Base-by-base conservation (phyloP, 371 early-diverging fungal genomes). In the Mortierella sp. region DNA sequence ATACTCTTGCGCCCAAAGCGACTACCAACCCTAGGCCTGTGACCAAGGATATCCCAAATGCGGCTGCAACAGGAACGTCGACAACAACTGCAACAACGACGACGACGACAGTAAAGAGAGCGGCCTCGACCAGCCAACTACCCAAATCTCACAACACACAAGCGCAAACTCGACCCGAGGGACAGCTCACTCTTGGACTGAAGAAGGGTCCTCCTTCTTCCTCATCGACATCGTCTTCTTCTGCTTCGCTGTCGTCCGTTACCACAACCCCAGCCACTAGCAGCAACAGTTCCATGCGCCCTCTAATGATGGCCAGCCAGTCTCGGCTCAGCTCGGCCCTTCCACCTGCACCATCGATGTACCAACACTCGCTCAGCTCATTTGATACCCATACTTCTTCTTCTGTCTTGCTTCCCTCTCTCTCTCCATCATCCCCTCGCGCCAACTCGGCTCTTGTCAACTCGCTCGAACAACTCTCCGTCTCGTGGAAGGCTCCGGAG, bases 401-500 rank as follows among this genome's bases (percentile, higher is more conserved):
- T 4, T 69, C 80, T 7, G 69, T 66, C 1, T 72, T 77, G 8
- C 34, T 80, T 43, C 81, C 81, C 1, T 73, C 81, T 0, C 74
- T 81, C 48, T 82, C 82, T 0, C 82, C 82, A 0, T 77, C 82
- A 2, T 82, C 82, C 0, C 78, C 82, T 6, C 74, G 82, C 16
- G 43, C 71, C 53, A 82, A 82, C 63, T 68, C 82, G 9, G 82
- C 82, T 16, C 53, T 82, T 34, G 82, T 82, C 37, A 82, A 69
- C 52, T 82, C 82, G 34, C 50, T 82, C 34, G 82, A 82, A 40
- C 82, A 82, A 44, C 75, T 82, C 45, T 82, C 82, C 1, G 78
- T 82, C 26, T 82, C 82, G 9, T 82, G 82, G 82, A 77, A 77
- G 64, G 77, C 82, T 22, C 82, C 82, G 0, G 82, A 82, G 66